Evolutionary conservation across 202 grass and related monocot species (phyloP).

Genomic region (Panicum hallii): DNA sequence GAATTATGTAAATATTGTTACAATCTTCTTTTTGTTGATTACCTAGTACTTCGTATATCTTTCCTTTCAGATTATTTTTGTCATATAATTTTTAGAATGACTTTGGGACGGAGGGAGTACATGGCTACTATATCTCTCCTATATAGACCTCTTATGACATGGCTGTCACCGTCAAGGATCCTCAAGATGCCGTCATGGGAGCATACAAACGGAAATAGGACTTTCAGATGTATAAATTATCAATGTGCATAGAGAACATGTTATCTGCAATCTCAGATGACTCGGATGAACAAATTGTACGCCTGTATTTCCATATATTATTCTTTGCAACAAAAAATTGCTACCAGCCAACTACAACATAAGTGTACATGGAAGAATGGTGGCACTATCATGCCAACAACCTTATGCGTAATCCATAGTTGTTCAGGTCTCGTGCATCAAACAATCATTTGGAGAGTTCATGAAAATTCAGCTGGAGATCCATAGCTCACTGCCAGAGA

Average conservation of each 20-base stretch:
- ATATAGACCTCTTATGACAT: no score
- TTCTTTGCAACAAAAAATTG: neutral
- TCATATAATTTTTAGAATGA: no score
- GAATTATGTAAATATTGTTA: no score
- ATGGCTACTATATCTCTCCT: no score
- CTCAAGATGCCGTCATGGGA: neutral
- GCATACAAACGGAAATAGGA: neutral
- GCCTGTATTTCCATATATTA: neutral
- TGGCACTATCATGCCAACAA: neutral
- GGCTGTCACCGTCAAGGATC: no score
- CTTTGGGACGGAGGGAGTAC: no score
- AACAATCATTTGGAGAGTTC: neutral
- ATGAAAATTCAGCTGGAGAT: neutral
- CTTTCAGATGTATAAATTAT: neutral
- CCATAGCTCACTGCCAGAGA: neutral
- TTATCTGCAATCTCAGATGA: neutral
- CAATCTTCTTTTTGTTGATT: no score
- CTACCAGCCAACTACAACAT: conserved; percentile 6
- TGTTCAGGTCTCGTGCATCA: neutral
- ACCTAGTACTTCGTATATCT: no score
- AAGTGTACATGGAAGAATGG: neutral
- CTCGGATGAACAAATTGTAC: neutral
- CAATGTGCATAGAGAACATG: neutral
- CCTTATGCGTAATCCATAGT: neutral
- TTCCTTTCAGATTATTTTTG: no score